A percentile compares a stretch with the other conserved stretches of the same genome.
These are phyloP conservation scores for Yamadazyma taylorii DNA, from an alignment of 1,139 yeast species.

Conservation along the genomic window DNA sequence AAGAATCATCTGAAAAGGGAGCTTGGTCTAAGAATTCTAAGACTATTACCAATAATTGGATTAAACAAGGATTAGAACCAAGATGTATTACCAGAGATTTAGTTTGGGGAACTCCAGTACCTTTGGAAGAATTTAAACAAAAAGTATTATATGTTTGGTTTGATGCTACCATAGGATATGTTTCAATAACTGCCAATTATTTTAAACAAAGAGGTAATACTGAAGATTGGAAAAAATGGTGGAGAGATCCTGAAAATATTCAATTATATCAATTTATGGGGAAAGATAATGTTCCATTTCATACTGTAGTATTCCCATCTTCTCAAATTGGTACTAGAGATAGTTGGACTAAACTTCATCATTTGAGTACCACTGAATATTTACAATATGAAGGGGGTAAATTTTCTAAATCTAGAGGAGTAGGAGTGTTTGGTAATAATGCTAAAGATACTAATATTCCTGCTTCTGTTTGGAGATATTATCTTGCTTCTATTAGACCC, in stretches of 20 bases:
- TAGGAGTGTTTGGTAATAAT: conserved; percentile 97
- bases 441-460: conserved; percentile 91
- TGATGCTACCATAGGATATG: conserved; percentile 96
- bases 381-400: conserved; percentile 97
- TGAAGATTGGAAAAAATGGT: conserved; percentile 77
- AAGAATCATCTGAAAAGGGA: conserved; percentile 65
- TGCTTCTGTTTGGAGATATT: conserved; percentile 97
- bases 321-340: conserved; percentile 86
- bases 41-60: conserved; percentile 88
- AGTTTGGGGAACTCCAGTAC: conserved; percentile 98
- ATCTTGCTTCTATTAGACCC: conserved; percentile 88
- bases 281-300: conserved; percentile 98
- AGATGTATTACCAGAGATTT: conserved; percentile 97
- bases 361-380: conserved; percentile 91
- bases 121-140: conserved; percentile 72
- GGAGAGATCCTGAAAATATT: conserved; percentile 87
- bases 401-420: conserved; percentile 92
- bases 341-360: conserved; percentile 88
- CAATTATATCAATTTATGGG: conserved; percentile 97
- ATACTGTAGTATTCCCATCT: conserved; percentile 95
- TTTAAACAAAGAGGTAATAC: conserved; percentile 50
- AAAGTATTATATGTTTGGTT: conserved; percentile 98
- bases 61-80: conserved; percentile 88
- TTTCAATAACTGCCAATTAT: conserved; percentile 93
- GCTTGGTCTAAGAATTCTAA: conserved; percentile 90